phyloP scores from a whole-genome alignment of 495 filamentous ascomycete genomes.

The Umbilicaria muhlenbergii region DNA sequence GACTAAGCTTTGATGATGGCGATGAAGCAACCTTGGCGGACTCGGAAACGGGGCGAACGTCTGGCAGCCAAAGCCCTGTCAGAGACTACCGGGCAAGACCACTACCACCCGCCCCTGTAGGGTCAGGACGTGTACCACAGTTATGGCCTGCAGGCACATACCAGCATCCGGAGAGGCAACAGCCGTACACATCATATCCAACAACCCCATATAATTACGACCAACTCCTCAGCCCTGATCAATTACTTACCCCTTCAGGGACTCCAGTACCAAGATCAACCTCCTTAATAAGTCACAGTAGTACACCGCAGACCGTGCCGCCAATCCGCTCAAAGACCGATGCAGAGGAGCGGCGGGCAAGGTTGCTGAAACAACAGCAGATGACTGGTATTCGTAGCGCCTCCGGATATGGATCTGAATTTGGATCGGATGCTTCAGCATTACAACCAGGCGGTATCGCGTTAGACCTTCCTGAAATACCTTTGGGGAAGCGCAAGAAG shows the following conservation, averaged over 20 bases:
- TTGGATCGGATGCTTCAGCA: constrained; percentile 26
- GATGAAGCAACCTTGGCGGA: constrained; percentile 52
- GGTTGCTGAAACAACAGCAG: constrained; percentile 43
- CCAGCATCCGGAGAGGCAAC: constrained; percentile 23
- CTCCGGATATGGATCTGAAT: constrained; percentile 14
- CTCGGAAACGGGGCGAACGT: constrained; percentile 29
- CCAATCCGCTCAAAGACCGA: constrained; percentile 91
- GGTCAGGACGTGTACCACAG: constrained; percentile 25
- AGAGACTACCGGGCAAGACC: constrained; percentile 75
- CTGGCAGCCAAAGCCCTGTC: constrained; percentile 36
- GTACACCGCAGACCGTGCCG: constrained; percentile 61
- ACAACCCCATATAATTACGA: constrained; percentile 30
- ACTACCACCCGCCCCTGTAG: constrained; percentile 62
- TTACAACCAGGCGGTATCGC: constrained; percentile 31
- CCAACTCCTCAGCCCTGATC: constrained; percentile 25
- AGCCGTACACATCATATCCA: constrained; percentile 29
- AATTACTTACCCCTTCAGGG: constrained; percentile 17
- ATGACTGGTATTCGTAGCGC: constrained; percentile 15
- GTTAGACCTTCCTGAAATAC: constrained; percentile 57
- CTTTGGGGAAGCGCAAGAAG: constrained; percentile 52
- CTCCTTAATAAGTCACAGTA: constrained; percentile 66
- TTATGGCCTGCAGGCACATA: constrained; percentile 43
- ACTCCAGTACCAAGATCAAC: constrained; percentile 65
- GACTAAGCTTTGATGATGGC: constrained; percentile 87
- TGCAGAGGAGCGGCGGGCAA: constrained; percentile 42